Conservation (phyloP, 1,284 basidiomycete species). For the Sutorius eximius region DNA sequence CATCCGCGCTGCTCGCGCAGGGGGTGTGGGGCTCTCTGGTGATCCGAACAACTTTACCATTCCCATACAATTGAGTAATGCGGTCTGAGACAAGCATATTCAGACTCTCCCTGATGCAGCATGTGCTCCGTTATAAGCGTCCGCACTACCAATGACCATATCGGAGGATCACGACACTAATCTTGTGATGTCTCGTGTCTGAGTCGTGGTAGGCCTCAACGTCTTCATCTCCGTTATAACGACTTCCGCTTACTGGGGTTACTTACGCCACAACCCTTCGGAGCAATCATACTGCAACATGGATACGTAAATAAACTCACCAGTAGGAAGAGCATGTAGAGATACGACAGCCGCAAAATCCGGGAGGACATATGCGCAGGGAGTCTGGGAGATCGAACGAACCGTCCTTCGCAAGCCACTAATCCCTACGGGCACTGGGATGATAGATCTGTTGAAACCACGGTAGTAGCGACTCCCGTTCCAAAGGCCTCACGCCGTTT, state of each 20-base stretch:
- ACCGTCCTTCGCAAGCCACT: conserved; percentile 49
- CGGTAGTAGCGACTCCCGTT: conserved; percentile 31
- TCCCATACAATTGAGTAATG: conserved; percentile 2
- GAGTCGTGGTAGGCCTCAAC: conserved; percentile 20
- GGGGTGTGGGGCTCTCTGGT: no score
- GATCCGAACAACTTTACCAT: conserved; percentile 5
- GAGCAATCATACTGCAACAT: background rate
- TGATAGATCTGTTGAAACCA: conserved; percentile 42
- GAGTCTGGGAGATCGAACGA: conserved; percentile 34
- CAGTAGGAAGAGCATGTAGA: conserved; percentile 26
- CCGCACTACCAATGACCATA: conserved; percentile 41
- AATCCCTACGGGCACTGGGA: conserved; percentile 45
- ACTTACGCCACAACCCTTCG: conserved; percentile 21
- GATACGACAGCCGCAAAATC: conserved; percentile 18
- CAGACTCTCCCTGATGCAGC: conserved; percentile 49
- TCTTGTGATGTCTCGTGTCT: conserved; percentile 51
- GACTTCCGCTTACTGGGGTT: conserved; percentile 33
- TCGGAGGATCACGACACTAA: conserved; percentile 47
- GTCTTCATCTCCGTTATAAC: conserved; percentile 21
- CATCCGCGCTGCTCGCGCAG: no score
- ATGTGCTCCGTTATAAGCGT: conserved; percentile 46
- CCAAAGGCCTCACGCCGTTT: conserved; percentile 44
- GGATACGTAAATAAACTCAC: conserved; percentile 15
- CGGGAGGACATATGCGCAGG: conserved; percentile 27
- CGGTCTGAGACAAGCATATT: background rate